Evolutionary conservation across 1,139 yeast species (phyloP).

Genomic region (Protomyces lactucae-debilis): DNA sequence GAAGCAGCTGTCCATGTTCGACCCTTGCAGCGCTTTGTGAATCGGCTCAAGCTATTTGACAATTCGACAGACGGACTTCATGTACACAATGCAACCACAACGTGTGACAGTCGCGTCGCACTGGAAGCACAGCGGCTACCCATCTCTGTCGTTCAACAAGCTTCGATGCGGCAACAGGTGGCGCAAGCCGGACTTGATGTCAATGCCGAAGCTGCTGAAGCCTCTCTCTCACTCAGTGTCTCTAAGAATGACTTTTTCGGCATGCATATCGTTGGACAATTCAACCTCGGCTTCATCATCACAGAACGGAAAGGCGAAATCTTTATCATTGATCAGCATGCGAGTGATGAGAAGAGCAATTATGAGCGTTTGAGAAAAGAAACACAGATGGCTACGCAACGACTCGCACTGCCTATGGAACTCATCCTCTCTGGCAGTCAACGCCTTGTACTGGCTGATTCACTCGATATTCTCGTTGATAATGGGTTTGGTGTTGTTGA

Average conservation of each 20-base stretch:
- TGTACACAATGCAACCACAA: background rate
- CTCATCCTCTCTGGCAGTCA: constrained; percentile 73
- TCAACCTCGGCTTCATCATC: constrained; percentile 82
- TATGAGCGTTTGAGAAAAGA: constrained; percentile 63
- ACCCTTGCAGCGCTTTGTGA: constrained; percentile 6
- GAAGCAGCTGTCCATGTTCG: background rate
- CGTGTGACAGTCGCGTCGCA: background rate
- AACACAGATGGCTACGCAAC: constrained; percentile 61
- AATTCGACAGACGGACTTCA: constrained; percentile 2
- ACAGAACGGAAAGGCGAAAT: constrained; percentile 54
- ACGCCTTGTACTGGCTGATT: constrained; percentile 62
- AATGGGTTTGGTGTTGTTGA: constrained; percentile 70
- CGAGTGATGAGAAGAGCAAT: constrained; percentile 90
- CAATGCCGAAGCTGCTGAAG: constrained; percentile 50
- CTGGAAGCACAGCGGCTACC: background rate
- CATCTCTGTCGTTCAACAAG: background rate
- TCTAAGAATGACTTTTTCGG: constrained; percentile 58
- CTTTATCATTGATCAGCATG: constrained; percentile 93
- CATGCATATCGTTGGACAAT: constrained; percentile 85
- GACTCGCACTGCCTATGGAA: constrained; percentile 59
- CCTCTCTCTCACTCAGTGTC: constrained; percentile 51
- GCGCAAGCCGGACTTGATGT: constrained; percentile 9
- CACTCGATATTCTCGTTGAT: constrained; percentile 51
- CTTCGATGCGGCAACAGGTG: background rate
- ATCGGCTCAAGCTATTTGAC: constrained; percentile 9